Percentiles rank a stretch among this genome's conserved stretches.
phyloP scores from a whole-genome alignment of 371 early-diverging fungal species.

The Rhizomucor miehei region DNA sequence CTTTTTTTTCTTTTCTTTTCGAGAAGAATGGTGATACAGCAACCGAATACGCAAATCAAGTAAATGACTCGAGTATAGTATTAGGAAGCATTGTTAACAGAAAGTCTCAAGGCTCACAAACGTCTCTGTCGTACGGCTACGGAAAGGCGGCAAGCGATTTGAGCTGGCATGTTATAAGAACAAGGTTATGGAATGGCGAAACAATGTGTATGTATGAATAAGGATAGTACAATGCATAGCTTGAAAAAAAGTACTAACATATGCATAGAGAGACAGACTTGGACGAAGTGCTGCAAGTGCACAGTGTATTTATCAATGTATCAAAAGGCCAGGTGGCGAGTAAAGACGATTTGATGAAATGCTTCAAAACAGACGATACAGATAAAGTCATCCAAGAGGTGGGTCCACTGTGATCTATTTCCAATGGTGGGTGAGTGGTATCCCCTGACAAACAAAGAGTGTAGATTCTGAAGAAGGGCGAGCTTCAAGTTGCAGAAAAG shows the following conservation, averaged over 20 bases:
- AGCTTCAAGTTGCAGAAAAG: constrained; percentile 93
- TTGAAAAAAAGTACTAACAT: neutral
- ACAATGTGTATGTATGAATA: constrained; percentile 69
- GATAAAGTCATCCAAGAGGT: constrained; percentile 85
- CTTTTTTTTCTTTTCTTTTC: too few species aligned
- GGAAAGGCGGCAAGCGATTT: constrained; percentile 96
- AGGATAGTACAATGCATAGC: neutral
- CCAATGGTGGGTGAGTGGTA: too few species aligned
- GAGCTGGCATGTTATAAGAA: constrained; percentile 99
- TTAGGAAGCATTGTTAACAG: too few species aligned
- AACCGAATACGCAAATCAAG: constrained; percentile 58
- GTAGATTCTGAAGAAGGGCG: constrained; percentile 91
- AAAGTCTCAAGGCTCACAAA: constrained; percentile 73
- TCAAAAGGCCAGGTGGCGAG: constrained; percentile 95
- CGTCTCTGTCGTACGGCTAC: constrained; percentile 92
- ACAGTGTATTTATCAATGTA: constrained; percentile 91
- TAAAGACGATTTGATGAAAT: constrained; percentile 81
- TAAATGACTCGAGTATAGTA: constrained; percentile 13
- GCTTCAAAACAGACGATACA: constrained; percentile 85
- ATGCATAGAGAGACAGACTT: constrained; percentile 86
- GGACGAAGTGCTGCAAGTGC: constrained; percentile 94
- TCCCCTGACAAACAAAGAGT: neutral
- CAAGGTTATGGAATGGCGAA: constrained; percentile 97
- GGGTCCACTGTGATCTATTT: neutral
- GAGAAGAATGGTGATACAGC: constrained; percentile 39